Conservation (phyloP, 208 protist genomes). For the Crithidia brevicula region DNA sequence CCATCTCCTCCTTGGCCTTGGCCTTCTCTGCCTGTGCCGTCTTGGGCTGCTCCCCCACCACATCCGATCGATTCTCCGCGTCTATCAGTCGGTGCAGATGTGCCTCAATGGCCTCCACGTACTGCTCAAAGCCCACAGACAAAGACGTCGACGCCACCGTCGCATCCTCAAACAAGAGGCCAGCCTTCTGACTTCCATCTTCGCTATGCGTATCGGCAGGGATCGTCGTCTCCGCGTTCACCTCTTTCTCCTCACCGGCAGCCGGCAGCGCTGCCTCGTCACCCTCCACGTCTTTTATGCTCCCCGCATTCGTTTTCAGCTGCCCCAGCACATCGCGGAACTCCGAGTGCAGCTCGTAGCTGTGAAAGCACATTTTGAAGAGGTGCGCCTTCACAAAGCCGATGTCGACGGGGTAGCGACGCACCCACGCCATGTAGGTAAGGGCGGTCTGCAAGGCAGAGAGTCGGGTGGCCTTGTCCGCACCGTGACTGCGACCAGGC, state of each 20-base stretch:
- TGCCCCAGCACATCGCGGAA: conserved; percentile 49
- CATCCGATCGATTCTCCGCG: conserved; percentile 36
- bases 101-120: conserved; percentile 35
- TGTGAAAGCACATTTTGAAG: conserved; percentile 91
- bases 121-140: conserved; percentile 17
- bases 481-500: conserved; percentile 30
- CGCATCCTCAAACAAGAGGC: neutral
- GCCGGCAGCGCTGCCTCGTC: neutral
- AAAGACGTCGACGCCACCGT: neutral
- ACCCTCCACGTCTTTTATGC: conserved; percentile 7
- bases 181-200: neutral
- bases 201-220: neutral
- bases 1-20: conserved; percentile 22
- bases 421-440: conserved; percentile 64
- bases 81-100: conserved; percentile 40
- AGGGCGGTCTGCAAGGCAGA: conserved; percentile 50
- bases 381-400: conserved; percentile 88
- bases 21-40: conserved; percentile 40
- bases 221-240: neutral
- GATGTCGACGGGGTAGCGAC: conserved; percentile 56
- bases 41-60: conserved; percentile 51
- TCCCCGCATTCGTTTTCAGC: conserved; percentile 31
- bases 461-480: conserved; percentile 53
- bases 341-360: conserved; percentile 61
- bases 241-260: conserved; percentile 1